phyloP scores from a whole-genome alignment of 1,284 basidiomycete species.

The Anthracocystis walkeri region DNA sequence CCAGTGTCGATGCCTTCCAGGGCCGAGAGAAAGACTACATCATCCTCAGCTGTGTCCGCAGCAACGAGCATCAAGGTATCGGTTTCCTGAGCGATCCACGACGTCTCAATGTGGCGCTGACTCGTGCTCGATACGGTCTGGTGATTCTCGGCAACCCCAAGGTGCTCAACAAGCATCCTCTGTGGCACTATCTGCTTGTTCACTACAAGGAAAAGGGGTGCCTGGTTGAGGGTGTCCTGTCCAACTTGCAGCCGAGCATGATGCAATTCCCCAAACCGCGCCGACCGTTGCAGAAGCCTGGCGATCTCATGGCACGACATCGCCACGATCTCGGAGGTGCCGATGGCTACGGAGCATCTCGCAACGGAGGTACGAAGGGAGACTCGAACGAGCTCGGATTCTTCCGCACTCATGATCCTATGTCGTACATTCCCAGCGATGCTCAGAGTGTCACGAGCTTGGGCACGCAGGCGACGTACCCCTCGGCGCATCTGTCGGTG shows the following conservation, averaged over 20 bases:
- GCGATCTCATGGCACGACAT: slow-evolving; percentile 63
- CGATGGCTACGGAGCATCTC: slow-evolving; percentile 22
- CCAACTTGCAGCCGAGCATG: slow-evolving; percentile 96
- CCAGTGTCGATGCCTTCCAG: slow-evolving; percentile 98
- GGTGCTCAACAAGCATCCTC: slow-evolving; percentile 86
- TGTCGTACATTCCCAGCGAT: slow-evolving; percentile 94
- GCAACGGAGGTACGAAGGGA: slow-evolving; percentile 16
- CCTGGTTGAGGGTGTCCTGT: slow-evolving; percentile 95
- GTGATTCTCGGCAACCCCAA: slow-evolving; percentile 99
- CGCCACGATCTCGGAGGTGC: slow-evolving; percentile 42
- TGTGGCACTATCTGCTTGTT: slow-evolving; percentile 97
- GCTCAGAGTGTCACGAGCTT: slow-evolving; percentile 60
- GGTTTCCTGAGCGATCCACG: slow-evolving; percentile 98
- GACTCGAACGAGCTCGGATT: slow-evolving; percentile 85
- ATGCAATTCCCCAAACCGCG: slow-evolving; percentile 81
- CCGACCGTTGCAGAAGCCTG: slow-evolving; percentile 62
- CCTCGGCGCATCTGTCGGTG: slow-evolving; percentile 47
- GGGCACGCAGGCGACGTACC: slow-evolving; percentile 62
- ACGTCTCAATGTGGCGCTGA: slow-evolving; percentile 95
- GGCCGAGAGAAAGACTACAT: slow-evolving; percentile 99
- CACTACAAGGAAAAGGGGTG: slow-evolving; percentile 97
- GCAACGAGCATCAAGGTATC: slow-evolving; percentile 99
- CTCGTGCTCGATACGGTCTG: slow-evolving; percentile 95
- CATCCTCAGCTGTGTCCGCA: slow-evolving; percentile 97
- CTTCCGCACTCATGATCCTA: slow-evolving; percentile 92